Evolutionary conservation across 106 monocot species (phyloP).

Genomic region (Dendrobium catenatum): DNA sequence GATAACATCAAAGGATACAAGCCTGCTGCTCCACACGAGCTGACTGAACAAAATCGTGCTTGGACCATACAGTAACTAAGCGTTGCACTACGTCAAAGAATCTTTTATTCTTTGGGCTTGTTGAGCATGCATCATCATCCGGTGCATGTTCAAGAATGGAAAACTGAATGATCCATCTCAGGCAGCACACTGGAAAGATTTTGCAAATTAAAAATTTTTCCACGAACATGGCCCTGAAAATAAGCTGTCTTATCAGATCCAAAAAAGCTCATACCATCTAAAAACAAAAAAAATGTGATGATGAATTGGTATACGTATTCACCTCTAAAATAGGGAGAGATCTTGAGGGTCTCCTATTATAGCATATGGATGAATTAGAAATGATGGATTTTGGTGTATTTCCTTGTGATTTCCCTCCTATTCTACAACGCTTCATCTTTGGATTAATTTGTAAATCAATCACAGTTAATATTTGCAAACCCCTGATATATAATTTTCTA

Average conservation of each 20-base stretch:
- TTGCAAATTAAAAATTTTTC: constrained; percentile 91
- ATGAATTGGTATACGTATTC: background rate
- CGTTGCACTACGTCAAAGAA: constrained; percentile 45
- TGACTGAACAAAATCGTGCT: constrained; percentile 78
- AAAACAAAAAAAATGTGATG: background rate
- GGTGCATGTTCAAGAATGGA: constrained; percentile 68
- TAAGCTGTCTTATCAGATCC: background rate
- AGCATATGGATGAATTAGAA: too few relatives aligned
- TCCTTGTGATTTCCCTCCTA: too few relatives aligned
- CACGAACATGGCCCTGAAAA: constrained; percentile 66
- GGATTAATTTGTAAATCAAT: too few relatives aligned
- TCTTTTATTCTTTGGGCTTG: constrained; percentile 28
- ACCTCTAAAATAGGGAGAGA: background rate
- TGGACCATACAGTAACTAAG: constrained; percentile 65
- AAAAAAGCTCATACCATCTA: background rate
- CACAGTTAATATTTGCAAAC: too few relatives aligned
- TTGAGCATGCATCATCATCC: constrained; percentile 11
- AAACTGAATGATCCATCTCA: constrained; percentile 96
- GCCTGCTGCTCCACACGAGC: constrained; percentile 87
- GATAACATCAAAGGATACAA: constrained; percentile 64
- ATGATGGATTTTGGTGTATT: too few relatives aligned
- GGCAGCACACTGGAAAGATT: constrained; percentile 81
- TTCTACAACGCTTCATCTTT: too few relatives aligned
- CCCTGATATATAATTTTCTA: too few relatives aligned
- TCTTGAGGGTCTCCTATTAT: too few relatives aligned